Evolutionary conservation across 164 flowering plant species (phyloP).

Genomic region (Tetrastigma voinierianum): DNA sequence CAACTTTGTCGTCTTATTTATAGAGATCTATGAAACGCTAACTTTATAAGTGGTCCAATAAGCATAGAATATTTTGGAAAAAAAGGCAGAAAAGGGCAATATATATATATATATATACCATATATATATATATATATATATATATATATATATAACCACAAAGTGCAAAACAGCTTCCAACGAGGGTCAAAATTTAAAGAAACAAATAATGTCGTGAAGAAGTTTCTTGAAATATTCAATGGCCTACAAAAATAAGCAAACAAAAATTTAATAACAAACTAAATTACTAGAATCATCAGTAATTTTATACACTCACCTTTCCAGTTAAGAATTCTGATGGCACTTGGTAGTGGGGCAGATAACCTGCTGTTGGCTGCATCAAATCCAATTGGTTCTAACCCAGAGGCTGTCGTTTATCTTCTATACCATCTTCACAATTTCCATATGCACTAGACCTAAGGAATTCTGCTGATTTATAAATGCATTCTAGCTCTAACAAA

Average conservation of each 20-base stretch:
- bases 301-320: conserved; percentile 48
- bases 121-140: too few species aligned
- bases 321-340: conserved; percentile 82
- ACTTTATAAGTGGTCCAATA: too few species aligned
- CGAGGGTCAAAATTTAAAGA: conserved; percentile 54
- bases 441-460: conserved; percentile 40
- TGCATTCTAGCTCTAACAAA: conserved; percentile 59
- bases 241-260: conserved; percentile 53
- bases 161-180: conserved; percentile 65
- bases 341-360: conserved; percentile 95
- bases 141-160: too few species aligned
- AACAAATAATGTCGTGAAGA: conserved; percentile 72
- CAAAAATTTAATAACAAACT: conserved; percentile 1
- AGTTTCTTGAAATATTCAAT: conserved; percentile 83
- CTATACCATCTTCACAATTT: conserved; percentile 32
- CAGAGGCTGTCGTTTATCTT: conserved; percentile 87
- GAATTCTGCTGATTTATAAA: conserved; percentile 54
- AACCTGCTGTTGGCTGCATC: conserved; percentile 80
- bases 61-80: too few species aligned
- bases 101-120: too few species aligned
- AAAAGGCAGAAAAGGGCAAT: too few species aligned
- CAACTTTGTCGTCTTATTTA: too few species aligned
- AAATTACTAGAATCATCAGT: background rate
- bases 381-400: conserved; percentile 83
- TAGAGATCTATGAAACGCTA: too few species aligned